Evolutionary conservation across 805 yeast genomes (phyloP), one percentile per base, ranked within the genome.

Genomic region (Schwanniomyces polymorphus): DNA sequence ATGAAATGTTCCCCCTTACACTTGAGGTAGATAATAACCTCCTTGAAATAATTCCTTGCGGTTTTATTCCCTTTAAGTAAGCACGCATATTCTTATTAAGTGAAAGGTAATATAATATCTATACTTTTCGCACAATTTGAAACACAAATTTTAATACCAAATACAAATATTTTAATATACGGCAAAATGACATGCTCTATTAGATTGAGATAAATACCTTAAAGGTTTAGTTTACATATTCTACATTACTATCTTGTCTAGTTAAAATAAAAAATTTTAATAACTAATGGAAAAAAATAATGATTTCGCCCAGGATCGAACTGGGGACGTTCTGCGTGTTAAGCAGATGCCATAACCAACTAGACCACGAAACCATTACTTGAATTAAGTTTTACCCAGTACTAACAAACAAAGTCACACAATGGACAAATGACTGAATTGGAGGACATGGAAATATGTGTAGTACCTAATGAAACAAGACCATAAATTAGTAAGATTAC

Each of bases 311-410:
- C 97, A 91, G 97, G 97, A 89, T 92, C 97, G 97, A 92, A 92
- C 97, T 91, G 97, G 97, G 97, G 97, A 92, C 97, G 91, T 88
- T 88, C 95, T 90, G 97, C 97, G 97, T 91, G 97, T 91, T 89
- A 91, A 89, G 97, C 97, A 91, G 94, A 88, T 88, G 97, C 96
- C 97, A 91, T 91, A 83, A 91, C 97, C 97, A 75, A 91, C 97
- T 91, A 91, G 97, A 91, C 97, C 97, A 91, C 91, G 47, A 48
- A 48, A 48, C 51, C 52, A 34, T 11, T 26, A 43, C 14, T 9
- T 29, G 11, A 28, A n/a, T n/a, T 4, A 18, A 37, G 7, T 37
- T 33, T 28, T 28, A 28, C 12, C 5, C 12, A n/a, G n/a, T n/a
- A n/a, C n/a, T n/a, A n/a, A n/a, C n/a, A n/a, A n/a, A n/a, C n/a